These are phyloP conservation scores for Castanea sativa DNA, from an alignment of 306 rosid species.

Conservation along the genomic window DNA sequence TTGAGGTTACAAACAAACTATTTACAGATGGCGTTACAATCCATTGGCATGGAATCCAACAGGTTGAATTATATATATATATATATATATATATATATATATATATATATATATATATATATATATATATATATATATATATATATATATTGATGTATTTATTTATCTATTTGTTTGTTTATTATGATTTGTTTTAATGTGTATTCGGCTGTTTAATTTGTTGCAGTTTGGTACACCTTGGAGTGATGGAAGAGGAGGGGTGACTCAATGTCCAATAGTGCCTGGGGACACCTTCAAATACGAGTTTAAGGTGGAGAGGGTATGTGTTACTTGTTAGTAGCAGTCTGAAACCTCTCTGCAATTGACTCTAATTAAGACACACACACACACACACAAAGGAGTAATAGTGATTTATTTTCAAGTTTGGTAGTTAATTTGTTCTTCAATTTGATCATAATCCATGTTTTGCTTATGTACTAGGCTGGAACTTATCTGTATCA, in stretches of 20 bases:
- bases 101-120: no score
- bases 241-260: conserved; percentile 57
- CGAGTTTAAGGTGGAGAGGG: conserved; percentile 53
- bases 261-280: conserved; percentile 51
- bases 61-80: conserved; percentile 18
- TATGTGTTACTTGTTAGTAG: conserved; percentile 5
- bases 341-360: no score
- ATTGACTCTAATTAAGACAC: no score
- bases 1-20: conserved; percentile 43
- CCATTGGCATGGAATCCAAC: conserved; percentile 61
- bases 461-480: conserved; percentile 30
- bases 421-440: no score
- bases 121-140: no score
- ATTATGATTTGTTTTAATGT: no score
- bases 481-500: conserved; percentile 86
- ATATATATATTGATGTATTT: no score
- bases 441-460: neutral
- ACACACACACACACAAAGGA: no score
- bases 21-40: conserved; percentile 40
- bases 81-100: no score
- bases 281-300: conserved; percentile 56
- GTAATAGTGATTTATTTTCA: no score
- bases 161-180: neutral
- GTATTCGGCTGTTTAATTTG: neutral
- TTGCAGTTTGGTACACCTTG: conserved; percentile 51